Evolutionary conservation across 805 yeast genomes (phyloP).

Genomic region (Candida piceae): DNA sequence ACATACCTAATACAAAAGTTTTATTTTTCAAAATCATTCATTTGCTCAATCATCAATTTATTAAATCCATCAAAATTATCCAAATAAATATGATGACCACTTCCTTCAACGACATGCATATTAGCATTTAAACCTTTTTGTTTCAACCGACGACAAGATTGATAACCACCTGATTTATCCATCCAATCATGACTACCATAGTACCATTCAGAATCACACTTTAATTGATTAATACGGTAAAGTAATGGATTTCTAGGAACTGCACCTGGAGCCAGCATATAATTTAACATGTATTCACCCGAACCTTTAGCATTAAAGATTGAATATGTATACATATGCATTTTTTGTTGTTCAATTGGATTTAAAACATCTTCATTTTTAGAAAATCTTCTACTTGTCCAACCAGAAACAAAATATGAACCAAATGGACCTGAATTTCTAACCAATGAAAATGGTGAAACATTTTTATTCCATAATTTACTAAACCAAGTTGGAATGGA

Average conservation of each 20-base stretch:
- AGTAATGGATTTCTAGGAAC: conserved; percentile 73
- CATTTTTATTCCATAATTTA: conserved; percentile 68
- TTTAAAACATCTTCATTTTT: conserved; percentile 33
- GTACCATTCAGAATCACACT: conserved; percentile 70
- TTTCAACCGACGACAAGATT: conserved; percentile 33
- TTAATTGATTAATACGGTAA: conserved; percentile 43
- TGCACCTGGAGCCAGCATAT: conserved; percentile 86
- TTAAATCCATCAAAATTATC: conserved; percentile 60
- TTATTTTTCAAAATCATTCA: conserved; percentile 35
- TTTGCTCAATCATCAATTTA: conserved; percentile 42
- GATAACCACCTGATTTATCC: conserved; percentile 46
- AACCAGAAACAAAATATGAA: conserved; percentile 78
- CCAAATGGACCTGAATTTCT: conserved; percentile 79
- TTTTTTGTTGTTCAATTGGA: conserved; percentile 38
- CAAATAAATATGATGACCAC: conserved; percentile 78
- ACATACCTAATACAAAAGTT: too few species aligned
- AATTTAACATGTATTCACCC: conserved; percentile 88
- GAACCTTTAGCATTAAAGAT: conserved; percentile 86
- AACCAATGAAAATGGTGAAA: conserved; percentile 80
- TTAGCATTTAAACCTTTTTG: conserved; percentile 21
- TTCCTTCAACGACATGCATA: conserved; percentile 37
- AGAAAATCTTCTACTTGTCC: conserved; percentile 82
- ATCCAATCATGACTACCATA: conserved; percentile 77
- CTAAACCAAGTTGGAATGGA: conserved; percentile 72
- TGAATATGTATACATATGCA: conserved; percentile 78